phyloP scores from a whole-genome alignment of 1,284 basidiomycete genomes.

The Tilletia indica region DNA sequence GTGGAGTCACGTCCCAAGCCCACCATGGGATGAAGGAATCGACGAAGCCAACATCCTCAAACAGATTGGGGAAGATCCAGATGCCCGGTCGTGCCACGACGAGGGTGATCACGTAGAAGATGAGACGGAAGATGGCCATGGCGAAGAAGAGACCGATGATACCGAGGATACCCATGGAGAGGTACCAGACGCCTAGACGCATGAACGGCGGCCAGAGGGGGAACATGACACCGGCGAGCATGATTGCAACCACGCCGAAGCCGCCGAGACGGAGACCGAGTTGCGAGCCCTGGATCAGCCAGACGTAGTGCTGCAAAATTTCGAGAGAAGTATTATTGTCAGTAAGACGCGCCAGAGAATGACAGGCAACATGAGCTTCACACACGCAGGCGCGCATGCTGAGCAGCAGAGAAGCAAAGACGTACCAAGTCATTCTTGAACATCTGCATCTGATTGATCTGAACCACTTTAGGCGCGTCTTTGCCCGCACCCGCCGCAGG shows the following conservation, averaged over 20 bases:
- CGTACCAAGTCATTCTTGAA: conserved; percentile 57
- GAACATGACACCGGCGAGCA: conserved; percentile 98
- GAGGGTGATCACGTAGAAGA: conserved; percentile 91
- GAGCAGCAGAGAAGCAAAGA: not conserved
- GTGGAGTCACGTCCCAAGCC: conserved; percentile 88
- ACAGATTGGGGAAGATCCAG: conserved; percentile 98
- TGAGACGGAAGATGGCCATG: conserved; percentile 84
- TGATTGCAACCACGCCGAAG: conserved; percentile 83
- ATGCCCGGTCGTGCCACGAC: conserved; percentile 84
- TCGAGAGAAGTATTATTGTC: not conserved
- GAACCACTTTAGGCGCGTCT: conserved; percentile 47
- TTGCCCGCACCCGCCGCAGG: conserved; percentile 27
- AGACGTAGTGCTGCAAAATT: conserved; percentile 66
- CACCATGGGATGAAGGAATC: conserved; percentile 96
- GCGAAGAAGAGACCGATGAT: conserved; percentile 87
- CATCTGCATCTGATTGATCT: conserved; percentile 75
- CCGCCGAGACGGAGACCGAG: conserved; percentile 91
- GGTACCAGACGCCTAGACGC: conserved; percentile 94
- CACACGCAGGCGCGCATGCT: not conserved
- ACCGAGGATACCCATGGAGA: conserved; percentile 82
- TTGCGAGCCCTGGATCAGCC: conserved; percentile 95
- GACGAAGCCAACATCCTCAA: conserved; percentile 97
- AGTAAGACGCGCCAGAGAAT: too few relatives aligned
- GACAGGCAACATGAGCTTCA: too few relatives aligned
- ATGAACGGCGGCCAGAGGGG: conserved; percentile 92